Evolutionary conservation across 176 grass and related monocot species (phyloP), one percentile per base, ranked within the genome.

Genomic region (Melocanna baccifera): DNA sequence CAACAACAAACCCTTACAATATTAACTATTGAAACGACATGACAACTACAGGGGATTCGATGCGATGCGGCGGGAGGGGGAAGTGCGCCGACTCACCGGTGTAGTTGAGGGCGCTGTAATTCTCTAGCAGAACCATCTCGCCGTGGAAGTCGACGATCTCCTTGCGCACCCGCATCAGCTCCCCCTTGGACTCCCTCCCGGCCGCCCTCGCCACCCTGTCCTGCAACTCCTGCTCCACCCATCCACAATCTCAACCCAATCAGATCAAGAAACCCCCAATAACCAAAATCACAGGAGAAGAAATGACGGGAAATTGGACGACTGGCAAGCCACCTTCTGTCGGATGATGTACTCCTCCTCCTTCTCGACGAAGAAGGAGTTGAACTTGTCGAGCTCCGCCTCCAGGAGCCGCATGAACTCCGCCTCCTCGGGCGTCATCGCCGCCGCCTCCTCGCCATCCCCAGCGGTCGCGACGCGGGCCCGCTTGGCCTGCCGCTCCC

Each of bases 341-440:
- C 89, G 93, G 87, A 98, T 98, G 89, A 98, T 93, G 85, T 93
- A 98, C 73, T 98, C 93, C 88, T 98, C 96, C 85, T 98, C 96
- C 80, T 93, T 95, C 87, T 95, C 96, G 16, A 93, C 89, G 86
- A 95, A 98, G 91, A 98, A 95, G 29, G 79, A 81, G 25, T 95
- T 95, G 77, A 98, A 95, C 75, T 98, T 98, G 74, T 98, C 91
- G 72, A 98, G 96, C 80, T 98, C 96, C 6, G 89, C 91, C 91
- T 92, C 91, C 39, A 98, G 89, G 61, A 98, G 88, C 8, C 51
- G 82, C 89, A 93, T 77, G 89, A 98, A 98, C 15, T 83, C 87
- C 32, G 76, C 91, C 76, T 97, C 95, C 86, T 93, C 94, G 0
- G 82, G 73, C 7, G 92, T 92, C 69, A 97, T 94, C 56, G 82